Base-by-base conservation (phyloP, 2,329 filamentous ascomycete genomes). In the Hypoxylon sp. region DNA sequence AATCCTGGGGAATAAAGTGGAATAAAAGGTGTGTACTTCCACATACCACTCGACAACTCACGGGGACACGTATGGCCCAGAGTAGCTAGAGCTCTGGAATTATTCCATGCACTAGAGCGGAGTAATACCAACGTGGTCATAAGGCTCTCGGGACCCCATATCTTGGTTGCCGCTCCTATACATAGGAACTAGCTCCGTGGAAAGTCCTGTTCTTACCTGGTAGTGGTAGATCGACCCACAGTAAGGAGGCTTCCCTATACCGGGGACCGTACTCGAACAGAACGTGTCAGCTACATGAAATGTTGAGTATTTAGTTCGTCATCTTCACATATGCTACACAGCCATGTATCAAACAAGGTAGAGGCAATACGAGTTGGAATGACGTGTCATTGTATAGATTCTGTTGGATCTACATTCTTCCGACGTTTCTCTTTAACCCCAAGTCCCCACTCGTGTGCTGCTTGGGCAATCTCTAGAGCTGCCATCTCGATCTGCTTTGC, bases 361-460 rank as follows among this genome's bases (percentile, higher is more conserved):
- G 43, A 32, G 5, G 14, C 11, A 8, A 8, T 23, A 37, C 16
- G 30, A 19, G 11, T 27, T 25, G 16, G 11, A 47, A 47, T 19
- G 43, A 27, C 6, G 32, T 52, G 32, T 67, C 23, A 67, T 39
- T 53, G 41, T 34, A 51, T 23, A 47, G 14, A 50, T 11, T 57
- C 16, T 60, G 32, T 14, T 5, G 65, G 27, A 12, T 58, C 34
- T 53, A 51, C 19, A 27, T 51, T 60, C n/a, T 55, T 63, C 25
- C 52, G 34, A 11, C 55, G 58, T 34, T 66, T 68, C n/a, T 65
- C 66, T 16, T 37, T 57, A 5, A 51, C 52, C 4, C 51, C 29
- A 1, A 61, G 58, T 19, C 70, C 69, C 70, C 70, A 72, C 66
- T 72, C 69, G 7, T 65, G 61, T 16, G 70, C 70, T 23, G 69